These are phyloP conservation scores for Bolboschoenus planiculmis DNA, from an alignment of 176 grass and related monocot species.

Conservation along the genomic window DNA sequence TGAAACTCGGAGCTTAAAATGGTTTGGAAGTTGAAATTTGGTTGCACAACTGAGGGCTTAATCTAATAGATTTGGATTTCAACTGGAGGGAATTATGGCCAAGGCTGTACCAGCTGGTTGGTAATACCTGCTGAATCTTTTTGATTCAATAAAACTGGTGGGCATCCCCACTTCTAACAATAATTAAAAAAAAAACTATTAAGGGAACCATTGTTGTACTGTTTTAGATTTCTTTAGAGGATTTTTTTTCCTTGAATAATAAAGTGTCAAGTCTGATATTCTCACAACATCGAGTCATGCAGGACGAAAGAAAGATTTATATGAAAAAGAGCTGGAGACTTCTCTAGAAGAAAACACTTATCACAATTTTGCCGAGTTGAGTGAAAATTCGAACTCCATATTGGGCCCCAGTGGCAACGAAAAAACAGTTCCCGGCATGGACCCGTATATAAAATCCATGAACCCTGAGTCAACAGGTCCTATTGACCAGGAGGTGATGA, in stretches of 20 bases:
- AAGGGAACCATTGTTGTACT: neutral
- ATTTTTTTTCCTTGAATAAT: neutral
- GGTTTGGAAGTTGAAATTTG: neutral
- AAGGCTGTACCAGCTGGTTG: neutral
- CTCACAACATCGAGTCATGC: neutral
- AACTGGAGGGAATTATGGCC: neutral
- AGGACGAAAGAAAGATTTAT: constrained; percentile 3
- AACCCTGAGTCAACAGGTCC: constrained; percentile 7
- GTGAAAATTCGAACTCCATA: constrained; percentile 5
- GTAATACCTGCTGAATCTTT: no score
- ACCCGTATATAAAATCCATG: neutral
- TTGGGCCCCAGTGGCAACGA: neutral
- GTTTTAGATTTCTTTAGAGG: neutral
- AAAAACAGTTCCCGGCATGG: neutral
- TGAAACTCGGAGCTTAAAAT: neutral
- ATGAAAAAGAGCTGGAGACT: constrained; percentile 12
- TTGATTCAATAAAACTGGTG: neutral
- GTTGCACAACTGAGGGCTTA: neutral
- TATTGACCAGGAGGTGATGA: neutral
- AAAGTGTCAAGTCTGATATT: constrained; percentile 9
- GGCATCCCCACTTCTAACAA: neutral
- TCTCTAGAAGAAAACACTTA: constrained; percentile 13
- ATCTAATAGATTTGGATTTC: neutral
- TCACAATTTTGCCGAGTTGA: constrained; percentile 12
- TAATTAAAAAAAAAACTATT: no score